Evolutionary conservation across 2,329 filamentous ascomycete species (phyloP).

Genomic region (Penicillium capsulatum): DNA sequence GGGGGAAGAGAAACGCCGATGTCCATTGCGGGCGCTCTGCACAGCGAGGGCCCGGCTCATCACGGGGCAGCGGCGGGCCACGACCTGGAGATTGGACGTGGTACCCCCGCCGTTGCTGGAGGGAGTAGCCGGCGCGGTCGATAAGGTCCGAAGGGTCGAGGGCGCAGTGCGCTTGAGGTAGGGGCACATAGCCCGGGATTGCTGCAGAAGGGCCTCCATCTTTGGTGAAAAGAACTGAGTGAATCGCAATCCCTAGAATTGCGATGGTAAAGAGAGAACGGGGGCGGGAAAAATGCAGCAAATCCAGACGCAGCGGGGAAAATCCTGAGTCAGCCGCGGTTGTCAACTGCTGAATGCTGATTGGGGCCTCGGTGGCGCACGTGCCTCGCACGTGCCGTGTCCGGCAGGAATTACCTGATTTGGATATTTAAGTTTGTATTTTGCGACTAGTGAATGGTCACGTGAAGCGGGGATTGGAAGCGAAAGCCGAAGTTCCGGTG

Average conservation of each 20-base stretch:
- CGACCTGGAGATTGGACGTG: conserved; percentile 94
- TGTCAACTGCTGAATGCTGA: not conserved
- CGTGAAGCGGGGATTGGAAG: too few relatives aligned
- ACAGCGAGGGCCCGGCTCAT: conserved; percentile 97
- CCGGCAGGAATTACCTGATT: too few relatives aligned
- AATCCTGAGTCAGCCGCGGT: conserved; percentile 2
- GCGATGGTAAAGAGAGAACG: not conserved
- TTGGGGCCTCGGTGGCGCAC: conserved; percentile 1
- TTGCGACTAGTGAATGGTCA: too few relatives aligned
- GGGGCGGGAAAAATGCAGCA: conserved; percentile 9
- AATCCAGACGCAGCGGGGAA: conserved; percentile 1
- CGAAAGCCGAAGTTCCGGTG: too few relatives aligned
- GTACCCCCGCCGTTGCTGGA: conserved; percentile 77
- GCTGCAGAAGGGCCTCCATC: conserved; percentile 93
- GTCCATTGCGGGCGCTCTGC: conserved; percentile 52
- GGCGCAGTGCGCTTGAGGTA: conserved; percentile 94
- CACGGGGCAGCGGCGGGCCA: conserved; percentile 91
- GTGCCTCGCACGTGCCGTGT: not conserved
- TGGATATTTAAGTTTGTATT: too few relatives aligned
- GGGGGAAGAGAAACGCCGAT: conserved; percentile 39
- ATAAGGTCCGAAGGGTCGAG: too few relatives aligned
- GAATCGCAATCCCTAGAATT: conserved; percentile 1
- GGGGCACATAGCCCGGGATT: conserved; percentile 94
- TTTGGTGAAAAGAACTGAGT: conserved; percentile 11
- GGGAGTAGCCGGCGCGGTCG: too few relatives aligned